Conservation (phyloP, 2,329 filamentous ascomycete genomes). For the Calonectria honghensis region DNA sequence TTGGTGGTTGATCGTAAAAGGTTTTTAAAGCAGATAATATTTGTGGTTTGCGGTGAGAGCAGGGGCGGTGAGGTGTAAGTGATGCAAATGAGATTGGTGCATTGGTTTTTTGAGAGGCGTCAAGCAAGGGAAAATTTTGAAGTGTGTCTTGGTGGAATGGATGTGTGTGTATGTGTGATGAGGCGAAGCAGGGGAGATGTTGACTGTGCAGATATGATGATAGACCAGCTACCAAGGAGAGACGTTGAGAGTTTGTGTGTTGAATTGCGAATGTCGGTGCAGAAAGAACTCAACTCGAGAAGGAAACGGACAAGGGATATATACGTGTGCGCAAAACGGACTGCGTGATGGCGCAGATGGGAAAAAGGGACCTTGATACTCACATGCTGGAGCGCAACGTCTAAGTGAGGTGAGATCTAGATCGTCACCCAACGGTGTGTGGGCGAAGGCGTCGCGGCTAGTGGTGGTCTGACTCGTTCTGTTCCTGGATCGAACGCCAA, state of each 20-base stretch:
- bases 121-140: not conserved
- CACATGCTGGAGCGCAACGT: slow-evolving; percentile 22
- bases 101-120: slow-evolving; percentile 10
- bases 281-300: not conserved
- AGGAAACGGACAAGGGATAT: slow-evolving; percentile 4
- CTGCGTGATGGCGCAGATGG: not conserved
- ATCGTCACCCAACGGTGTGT: slow-evolving; percentile 16
- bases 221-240: slow-evolving; percentile 1
- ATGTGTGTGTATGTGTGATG: slow-evolving; percentile 14
- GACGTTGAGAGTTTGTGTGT: slow-evolving; percentile 1
- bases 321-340: slow-evolving; percentile 18
- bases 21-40: not conserved
- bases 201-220: not conserved
- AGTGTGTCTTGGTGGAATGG: slow-evolving; percentile 12
- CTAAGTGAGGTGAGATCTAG: slow-evolving; percentile 26
- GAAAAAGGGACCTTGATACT: slow-evolving; percentile 6
- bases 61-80: not conserved
- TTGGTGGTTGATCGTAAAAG: slow-evolving; percentile 32
- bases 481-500: slow-evolving; percentile 29
- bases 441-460: slow-evolving; percentile 20
- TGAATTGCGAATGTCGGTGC: slow-evolving; percentile 16
- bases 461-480: slow-evolving; percentile 35
- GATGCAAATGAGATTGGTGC: slow-evolving; percentile 4
- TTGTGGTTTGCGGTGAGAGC: not conserved
- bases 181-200: not conserved